Percentiles rank a stretch among this genome's conserved stretches.
phyloP scores from a whole-genome alignment of 2,329 filamentous ascomycete species.

The Cylindrodendrum hubeiense region DNA sequence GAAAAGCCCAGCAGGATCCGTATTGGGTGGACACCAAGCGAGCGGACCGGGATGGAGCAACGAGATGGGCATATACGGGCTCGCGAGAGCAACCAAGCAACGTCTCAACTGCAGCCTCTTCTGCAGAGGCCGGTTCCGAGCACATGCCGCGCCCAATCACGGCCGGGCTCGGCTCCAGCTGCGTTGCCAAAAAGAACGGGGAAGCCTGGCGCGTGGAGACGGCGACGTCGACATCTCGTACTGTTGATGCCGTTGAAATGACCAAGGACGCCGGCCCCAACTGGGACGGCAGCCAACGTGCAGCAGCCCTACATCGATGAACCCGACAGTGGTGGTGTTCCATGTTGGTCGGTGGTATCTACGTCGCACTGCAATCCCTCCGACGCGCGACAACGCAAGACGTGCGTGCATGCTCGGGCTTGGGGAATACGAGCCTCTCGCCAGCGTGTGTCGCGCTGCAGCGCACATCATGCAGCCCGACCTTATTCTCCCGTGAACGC shows the following conservation, averaged over 20 bases:
- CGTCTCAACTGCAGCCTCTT: background rate
- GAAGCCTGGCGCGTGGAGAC: background rate
- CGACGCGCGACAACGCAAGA: background rate
- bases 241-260: background rate
- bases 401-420: conserved; percentile 14
- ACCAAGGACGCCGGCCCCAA: background rate
- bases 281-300: conserved; percentile 1
- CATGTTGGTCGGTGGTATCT: background rate
- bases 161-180: background rate
- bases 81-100: background rate
- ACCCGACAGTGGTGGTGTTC: background rate
- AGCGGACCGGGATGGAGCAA: background rate
- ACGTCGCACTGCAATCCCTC: background rate
- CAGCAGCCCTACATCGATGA: conserved; percentile 15
- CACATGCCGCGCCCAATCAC: background rate
- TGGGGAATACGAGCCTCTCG: conserved; percentile 20
- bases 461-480: conserved; percentile 2
- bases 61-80: background rate
- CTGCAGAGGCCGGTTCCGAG: too few species aligned
- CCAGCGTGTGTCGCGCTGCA: conserved; percentile 12
- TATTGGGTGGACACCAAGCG: background rate
- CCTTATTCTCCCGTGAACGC: conserved; percentile 11
- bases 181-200: background rate
- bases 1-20: background rate
- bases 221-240: background rate